These are phyloP conservation scores for Stropharia rugosoannulata DNA, from an alignment of 768 basidiomycete genomes.

Conservation along the genomic window DNA sequence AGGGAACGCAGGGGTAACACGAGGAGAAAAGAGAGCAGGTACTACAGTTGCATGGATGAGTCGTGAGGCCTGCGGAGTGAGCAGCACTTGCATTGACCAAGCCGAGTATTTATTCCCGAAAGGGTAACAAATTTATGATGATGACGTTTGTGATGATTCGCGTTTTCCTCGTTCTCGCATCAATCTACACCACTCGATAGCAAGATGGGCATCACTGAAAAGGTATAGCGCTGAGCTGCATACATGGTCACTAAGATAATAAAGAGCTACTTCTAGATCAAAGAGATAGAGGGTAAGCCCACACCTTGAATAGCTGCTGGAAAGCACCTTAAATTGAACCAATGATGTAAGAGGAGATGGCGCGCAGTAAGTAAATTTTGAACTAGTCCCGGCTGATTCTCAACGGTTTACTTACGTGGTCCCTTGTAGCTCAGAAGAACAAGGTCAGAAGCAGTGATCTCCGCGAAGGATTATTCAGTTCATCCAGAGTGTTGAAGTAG, in stretches of 20 bases:
- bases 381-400: background rate
- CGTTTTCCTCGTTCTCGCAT: conserved; percentile 14
- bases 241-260: background rate
- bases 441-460: conserved; percentile 50
- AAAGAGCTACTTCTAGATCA: conserved; percentile 57
- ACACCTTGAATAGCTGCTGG: background rate
- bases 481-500: conserved; percentile 37
- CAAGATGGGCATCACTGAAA: conserved; percentile 91
- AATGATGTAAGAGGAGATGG: conserved; percentile 82
- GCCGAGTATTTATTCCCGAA: background rate
- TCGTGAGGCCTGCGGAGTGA: background rate
- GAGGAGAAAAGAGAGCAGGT: background rate
- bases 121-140: conserved; percentile 3
- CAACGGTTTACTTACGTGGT: background rate
- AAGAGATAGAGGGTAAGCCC: conserved; percentile 88
- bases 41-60: background rate
- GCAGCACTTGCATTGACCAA: background rate
- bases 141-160: conserved; percentile 1
- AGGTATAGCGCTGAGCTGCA: conserved; percentile 41
- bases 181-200: conserved; percentile 8
- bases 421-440: conserved; percentile 83
- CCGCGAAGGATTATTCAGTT: conserved; percentile 3
- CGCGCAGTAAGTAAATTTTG: conserved; percentile 67
- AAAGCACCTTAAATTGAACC: background rate
- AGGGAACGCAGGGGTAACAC: conserved; percentile 5